These are phyloP conservation scores for Stagonosporopsis cucurbitacearum DNA, from an alignment of 2,329 filamentous ascomycete genomes.

Conservation along the genomic window DNA sequence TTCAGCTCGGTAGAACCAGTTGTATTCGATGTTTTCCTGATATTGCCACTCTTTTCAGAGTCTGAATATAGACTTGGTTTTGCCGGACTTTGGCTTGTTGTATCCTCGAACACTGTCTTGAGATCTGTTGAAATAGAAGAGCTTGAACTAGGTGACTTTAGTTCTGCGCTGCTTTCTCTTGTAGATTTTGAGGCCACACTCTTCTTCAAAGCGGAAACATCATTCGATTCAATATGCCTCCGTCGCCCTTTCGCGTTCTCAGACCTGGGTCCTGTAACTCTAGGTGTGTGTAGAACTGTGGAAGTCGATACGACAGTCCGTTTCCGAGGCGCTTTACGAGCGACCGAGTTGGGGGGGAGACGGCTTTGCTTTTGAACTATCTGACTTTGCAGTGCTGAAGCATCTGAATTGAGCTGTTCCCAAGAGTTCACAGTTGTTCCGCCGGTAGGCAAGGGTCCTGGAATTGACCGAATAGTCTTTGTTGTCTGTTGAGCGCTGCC, in stretches of 20 bases:
- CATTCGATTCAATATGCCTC: not conserved
- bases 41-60: too few relatives aligned
- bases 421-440: not conserved
- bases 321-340: conserved; percentile 10
- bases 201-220: not conserved
- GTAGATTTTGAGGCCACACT: not conserved
- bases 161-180: not conserved
- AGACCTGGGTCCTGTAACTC: not conserved
- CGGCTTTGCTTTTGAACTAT: conserved; percentile 2
- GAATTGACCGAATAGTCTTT: not conserved
- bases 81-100: not conserved
- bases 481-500: too few relatives aligned
- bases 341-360: conserved; percentile 4
- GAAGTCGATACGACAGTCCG: not conserved
- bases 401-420: not conserved
- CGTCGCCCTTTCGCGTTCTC: not conserved
- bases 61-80: too few relatives aligned
- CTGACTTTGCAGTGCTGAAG: too few relatives aligned
- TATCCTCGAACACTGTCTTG: not conserved
- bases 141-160: not conserved
- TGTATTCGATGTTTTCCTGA: not conserved
- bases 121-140: too few relatives aligned
- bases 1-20: not conserved
- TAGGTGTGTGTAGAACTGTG: not conserved
- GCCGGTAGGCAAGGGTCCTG: too few relatives aligned